These are phyloP conservation scores for Rhynchospora tenuis DNA, from an alignment of 176 grass and related monocot genomes.

Conservation along the genomic window DNA sequence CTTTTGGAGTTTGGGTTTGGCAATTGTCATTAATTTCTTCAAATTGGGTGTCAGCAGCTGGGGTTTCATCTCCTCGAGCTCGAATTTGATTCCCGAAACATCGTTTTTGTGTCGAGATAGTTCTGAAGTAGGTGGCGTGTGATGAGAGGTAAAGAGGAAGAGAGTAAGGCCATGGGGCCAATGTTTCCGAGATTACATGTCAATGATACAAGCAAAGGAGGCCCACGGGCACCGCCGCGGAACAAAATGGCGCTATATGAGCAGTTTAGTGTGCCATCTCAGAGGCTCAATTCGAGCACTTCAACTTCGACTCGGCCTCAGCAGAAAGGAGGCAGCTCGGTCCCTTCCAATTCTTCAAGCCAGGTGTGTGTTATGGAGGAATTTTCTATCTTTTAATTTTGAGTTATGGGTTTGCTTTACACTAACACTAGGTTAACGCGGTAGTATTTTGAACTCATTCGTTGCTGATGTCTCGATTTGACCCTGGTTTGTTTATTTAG, in stretches of 20 bases:
- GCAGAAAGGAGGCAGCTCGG: neutral
- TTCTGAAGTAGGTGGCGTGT: neutral
- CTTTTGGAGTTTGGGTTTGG: neutral
- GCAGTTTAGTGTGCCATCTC: slow-evolving; percentile 73
- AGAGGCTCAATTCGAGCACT: slow-evolving; percentile 29
- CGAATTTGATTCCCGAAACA: neutral
- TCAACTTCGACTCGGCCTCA: slow-evolving; percentile 10
- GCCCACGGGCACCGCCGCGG: slow-evolving; percentile 73
- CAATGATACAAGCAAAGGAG: slow-evolving; percentile 73
- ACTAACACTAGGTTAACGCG: no score
- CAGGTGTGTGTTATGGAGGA: slow-evolving; percentile 27
- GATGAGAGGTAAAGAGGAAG: slow-evolving; percentile 43
- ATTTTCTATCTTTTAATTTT: neutral
- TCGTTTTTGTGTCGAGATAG: neutral
- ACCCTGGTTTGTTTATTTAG: slow-evolving; percentile 9
- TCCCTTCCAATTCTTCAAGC: slow-evolving; percentile 34
- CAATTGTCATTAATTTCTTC: neutral
- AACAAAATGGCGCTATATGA: slow-evolving; percentile 99
- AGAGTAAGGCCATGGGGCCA: slow-evolving; percentile 55
- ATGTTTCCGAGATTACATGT: slow-evolving; percentile 94
- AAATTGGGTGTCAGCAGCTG: slow-evolving; percentile 2
- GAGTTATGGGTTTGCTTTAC: neutral
- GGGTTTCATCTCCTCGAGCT: neutral
- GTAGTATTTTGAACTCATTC: neutral
- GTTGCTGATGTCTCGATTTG: neutral